phyloP scores from a whole-genome alignment of 768 basidiomycete genomes.

The Serendipita indica region DNA sequence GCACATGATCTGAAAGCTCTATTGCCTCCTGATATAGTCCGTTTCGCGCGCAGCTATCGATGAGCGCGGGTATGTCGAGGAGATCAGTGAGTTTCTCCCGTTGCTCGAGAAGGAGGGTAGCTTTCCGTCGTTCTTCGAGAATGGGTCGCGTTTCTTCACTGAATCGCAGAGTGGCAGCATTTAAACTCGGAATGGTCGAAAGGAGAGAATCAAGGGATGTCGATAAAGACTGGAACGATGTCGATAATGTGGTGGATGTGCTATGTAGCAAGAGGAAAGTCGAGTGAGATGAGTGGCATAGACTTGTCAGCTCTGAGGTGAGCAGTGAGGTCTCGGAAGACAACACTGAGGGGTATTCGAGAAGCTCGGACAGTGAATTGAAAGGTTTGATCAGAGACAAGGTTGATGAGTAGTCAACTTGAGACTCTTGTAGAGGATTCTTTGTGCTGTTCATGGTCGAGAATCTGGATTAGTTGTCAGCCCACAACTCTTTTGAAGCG shows the following conservation, averaged over 20 bases:
- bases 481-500: too few relatives aligned
- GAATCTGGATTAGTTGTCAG: too few relatives aligned
- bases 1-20: slow-evolving; percentile 62
- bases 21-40: slow-evolving; percentile 88
- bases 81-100: slow-evolving; percentile 87
- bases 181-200: slow-evolving; percentile 58
- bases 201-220: slow-evolving; percentile 58
- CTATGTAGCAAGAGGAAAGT: slow-evolving; percentile 82
- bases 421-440: too few relatives aligned
- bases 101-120: slow-evolving; percentile 78
- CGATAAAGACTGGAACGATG: slow-evolving; percentile 61
- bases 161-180: slow-evolving; percentile 57
- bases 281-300: slow-evolving; percentile 82
- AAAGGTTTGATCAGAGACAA: slow-evolving; percentile 29
- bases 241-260: slow-evolving; percentile 57
- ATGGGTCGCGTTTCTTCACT: slow-evolving; percentile 52
- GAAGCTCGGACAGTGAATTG: slow-evolving; percentile 49
- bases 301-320: slow-evolving; percentile 74
- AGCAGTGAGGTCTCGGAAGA: slow-evolving; percentile 76
- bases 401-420: too few relatives aligned
- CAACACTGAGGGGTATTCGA: slow-evolving; percentile 57
- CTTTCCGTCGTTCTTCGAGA: slow-evolving; percentile 59
- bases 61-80: slow-evolving; percentile 76
- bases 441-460: too few relatives aligned
- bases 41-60: slow-evolving; percentile 86